Percentiles rank a stretch among this genome's conserved stretches.
Conservation (phyloP, 2,329 filamentous ascomycete genomes). For the Xenosphaeropsis pyriputrescens region DNA sequence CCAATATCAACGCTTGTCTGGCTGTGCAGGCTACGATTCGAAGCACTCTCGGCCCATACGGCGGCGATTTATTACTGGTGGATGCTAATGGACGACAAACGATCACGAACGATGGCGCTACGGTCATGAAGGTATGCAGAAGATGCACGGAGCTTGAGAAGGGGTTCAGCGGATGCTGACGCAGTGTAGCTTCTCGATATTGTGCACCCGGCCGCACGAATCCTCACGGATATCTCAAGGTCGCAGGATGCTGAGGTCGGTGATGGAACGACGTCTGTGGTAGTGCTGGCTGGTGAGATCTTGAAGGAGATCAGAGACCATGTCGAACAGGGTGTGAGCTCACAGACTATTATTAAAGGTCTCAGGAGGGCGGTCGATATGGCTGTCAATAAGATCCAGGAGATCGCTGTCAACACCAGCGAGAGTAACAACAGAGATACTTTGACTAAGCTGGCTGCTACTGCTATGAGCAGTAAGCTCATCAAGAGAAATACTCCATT, state of each 20-base stretch:
- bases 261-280: constrained; percentile 93
- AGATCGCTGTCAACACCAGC: constrained; percentile 78
- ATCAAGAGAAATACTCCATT: constrained; percentile 95
- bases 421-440: constrained; percentile 80
- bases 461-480: constrained; percentile 98
- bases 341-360: constrained; percentile 95
- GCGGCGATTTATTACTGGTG: constrained; percentile 89
- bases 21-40: constrained; percentile 94
- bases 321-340: constrained; percentile 92
- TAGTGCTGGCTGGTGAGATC: constrained; percentile 94
- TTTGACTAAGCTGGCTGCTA: constrained; percentile 75
- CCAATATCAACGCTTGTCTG: constrained; percentile 96
- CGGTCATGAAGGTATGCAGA: constrained; percentile 80
- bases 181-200: constrained; percentile 74
- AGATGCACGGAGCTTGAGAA: not conserved
- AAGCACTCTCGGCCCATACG: constrained; percentile 89
- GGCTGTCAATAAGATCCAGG: constrained; percentile 98
- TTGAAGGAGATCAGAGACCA: constrained; percentile 93
- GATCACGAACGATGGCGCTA: constrained; percentile 97
- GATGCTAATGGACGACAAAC: constrained; percentile 93
- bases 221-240: constrained; percentile 94
- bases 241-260: constrained; percentile 99
- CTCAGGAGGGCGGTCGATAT: constrained; percentile 74
- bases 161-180: constrained; percentile 2
- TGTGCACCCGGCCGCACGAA: constrained; percentile 90